Percentiles rank a stretch among this genome's conserved stretches.
These are phyloP conservation scores for Solanum lignicaule DNA, from an alignment of 257 asterid species.

Conservation along the genomic window DNA sequence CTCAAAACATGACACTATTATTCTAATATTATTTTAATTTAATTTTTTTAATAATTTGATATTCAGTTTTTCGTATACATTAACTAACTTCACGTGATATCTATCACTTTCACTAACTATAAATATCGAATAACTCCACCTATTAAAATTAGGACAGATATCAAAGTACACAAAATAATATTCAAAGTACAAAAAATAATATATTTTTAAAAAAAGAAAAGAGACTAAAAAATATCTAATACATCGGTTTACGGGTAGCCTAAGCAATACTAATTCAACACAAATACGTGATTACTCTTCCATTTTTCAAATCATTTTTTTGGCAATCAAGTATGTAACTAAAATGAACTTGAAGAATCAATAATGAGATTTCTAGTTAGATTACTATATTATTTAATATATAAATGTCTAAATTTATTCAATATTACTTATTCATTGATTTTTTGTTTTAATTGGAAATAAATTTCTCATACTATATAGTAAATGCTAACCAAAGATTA, in stretches of 20 bases:
- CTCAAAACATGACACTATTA: background rate
- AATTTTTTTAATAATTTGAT: no score
- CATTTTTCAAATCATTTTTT: background rate
- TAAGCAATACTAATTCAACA: background rate
- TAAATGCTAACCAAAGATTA: background rate
- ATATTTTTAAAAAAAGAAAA: background rate
- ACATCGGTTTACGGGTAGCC: background rate
- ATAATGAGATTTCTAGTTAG: no score
- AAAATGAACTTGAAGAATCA: background rate
- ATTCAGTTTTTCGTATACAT: no score
- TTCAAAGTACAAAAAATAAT: background rate
- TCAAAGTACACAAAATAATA: background rate
- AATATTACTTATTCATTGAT: background rate
- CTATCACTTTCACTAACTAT: no score
- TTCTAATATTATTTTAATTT: no score
- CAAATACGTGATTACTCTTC: background rate
- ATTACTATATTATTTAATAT: no score
- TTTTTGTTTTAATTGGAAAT: background rate
- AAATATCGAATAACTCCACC: no score
- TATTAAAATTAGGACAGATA: no score
- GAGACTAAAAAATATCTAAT: background rate
- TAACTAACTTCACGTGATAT: no score
- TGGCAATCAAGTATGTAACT: background rate
- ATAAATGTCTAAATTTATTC: background rate
- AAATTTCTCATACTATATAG: background rate